Base-by-base conservation (phyloP, 225 moss, liverwort and hornwort species). In the Climacium dendroides region DNA sequence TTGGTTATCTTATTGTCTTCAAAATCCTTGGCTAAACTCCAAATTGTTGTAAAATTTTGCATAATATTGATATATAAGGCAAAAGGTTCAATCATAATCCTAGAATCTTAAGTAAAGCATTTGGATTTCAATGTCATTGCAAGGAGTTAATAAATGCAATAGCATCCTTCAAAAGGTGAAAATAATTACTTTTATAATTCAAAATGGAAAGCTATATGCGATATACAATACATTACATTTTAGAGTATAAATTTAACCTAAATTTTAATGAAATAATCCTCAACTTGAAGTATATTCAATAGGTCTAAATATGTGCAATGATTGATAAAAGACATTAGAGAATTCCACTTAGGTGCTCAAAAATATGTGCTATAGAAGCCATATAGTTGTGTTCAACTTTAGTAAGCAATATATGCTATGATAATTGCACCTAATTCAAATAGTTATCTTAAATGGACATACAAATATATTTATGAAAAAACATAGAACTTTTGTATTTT, bases 281-380 rank as follows among this genome's bases (percentile, higher is more conserved):
- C 9, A 53, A 35, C 0, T 35, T 23, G 8, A 53, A 75, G 15
- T 1, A n/a, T 15, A n/a, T 9, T 0, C 1, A n/a, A 25, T 76
- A n/a, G 10, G 1, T 77, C 1, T n/a, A 76, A 54, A 6, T 24
- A 54, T 6, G 1, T 24, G 1, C 24, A 75, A 75, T 53, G 5
- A 53, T 1, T 3, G 22, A 73, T 52, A 0, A 4, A 53, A 14
- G 13, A 23, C 5, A 23, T 2, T n/a, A 1, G n/a, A 15, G 6
- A 55, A 24, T 15, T 55, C 4, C 55, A 25, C 9, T n/a, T 24
- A 14, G 55, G 3, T 54, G 10, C 16, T 16, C 2, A 37, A 55
- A 0, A 77, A 37, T 0, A 3, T 1, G 0, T 25, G 5, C 3
- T 1, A 28, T 11, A 41, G 8, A 58, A 57, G 7, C 3, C 5